phyloP scores from a whole-genome alignment of 2,329 filamentous ascomycete species.

The Lasiodiplodia hormozganensis region DNA sequence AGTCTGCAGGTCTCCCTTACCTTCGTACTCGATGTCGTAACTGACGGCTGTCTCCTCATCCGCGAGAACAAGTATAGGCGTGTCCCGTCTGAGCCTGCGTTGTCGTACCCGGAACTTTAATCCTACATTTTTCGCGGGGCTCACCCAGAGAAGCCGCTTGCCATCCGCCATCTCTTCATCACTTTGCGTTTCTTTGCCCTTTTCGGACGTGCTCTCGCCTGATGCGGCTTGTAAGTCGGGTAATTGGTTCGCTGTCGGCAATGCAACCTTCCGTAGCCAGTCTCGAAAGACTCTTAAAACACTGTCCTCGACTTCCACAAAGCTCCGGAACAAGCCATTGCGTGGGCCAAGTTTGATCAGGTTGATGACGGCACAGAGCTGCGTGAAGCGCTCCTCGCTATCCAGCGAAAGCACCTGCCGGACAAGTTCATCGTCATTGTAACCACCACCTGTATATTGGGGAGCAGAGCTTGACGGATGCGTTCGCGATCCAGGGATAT shows the following conservation, averaged over 20 bases:
- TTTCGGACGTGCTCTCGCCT: conserved; percentile 37
- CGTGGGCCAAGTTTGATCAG: conserved; percentile 70
- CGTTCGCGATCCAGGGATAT: conserved; percentile 55
- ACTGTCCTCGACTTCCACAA: conserved; percentile 66
- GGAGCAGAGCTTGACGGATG: conserved; percentile 37
- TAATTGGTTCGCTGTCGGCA: neutral
- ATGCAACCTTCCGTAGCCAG: conserved; percentile 63
- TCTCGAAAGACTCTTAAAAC: conserved; percentile 74
- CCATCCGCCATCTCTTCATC: conserved; percentile 37
- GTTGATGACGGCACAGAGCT: conserved; percentile 73
- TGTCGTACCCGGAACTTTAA: conserved; percentile 70
- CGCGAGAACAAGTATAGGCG: conserved; percentile 62
- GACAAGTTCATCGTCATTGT: conserved; percentile 53
- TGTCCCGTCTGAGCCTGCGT: conserved; percentile 52
- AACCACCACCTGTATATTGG: conserved; percentile 34
- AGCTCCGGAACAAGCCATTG: conserved; percentile 67
- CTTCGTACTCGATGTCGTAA: conserved; percentile 75
- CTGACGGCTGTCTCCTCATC: conserved; percentile 72
- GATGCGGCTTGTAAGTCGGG: neutral
- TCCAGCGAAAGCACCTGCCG: conserved; percentile 70
- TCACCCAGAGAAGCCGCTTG: conserved; percentile 71
- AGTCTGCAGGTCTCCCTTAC: conserved; percentile 49
- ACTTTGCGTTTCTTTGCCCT: conserved; percentile 36
- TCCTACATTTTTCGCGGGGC: conserved; percentile 67
- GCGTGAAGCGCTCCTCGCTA: conserved; percentile 73